Base-by-base conservation (phyloP, 495 filamentous ascomycete species). In the Oleoguttula mirabilis region DNA sequence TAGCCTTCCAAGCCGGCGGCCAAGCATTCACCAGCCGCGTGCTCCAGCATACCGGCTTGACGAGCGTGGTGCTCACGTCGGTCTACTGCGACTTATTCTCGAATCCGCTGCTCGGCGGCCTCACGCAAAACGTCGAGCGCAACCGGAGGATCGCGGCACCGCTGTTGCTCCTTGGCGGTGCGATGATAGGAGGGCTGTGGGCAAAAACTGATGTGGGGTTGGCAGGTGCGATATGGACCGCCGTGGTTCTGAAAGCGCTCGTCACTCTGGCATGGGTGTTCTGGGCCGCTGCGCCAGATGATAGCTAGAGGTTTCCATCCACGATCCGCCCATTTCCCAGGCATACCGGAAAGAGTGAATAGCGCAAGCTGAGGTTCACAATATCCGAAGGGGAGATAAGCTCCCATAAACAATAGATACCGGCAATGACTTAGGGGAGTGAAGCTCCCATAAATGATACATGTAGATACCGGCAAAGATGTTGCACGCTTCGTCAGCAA, bases 11-110 rank as follows among this genome's bases (percentile, higher is more conserved):
- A 59, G 73, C 73, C 56, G 71, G 70, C 43, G 79, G 80, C 2
- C 79, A 83, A 55, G 79, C 77, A 0, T 71, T 84, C n/a, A 68
- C 69, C 0, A 82, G 77, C 56, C 60, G 80, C 3, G 79, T 73
- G 8, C 59, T 85, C 47, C 63, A 71, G 50, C 75, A 72, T 46
- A 71, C 69, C 32, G 68, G 68, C 1, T 54, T 85, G 10, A 79
- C 77, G 0, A 79, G 74, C 52, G 79, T 83, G 10, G 80, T 83
- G 20, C 56, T 84, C 42, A 85, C 80, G 15, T 80, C 75, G 47
- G 69, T 77, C 37, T 82, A 81, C 59, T 79, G 76, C 50, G 80
- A 85, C 55, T 50, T 83, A 14, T 81, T 81, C 54, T 76, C 74
- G 6, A 73, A 81, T 39, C 64, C 65, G 24, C 66, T 72, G 15